These are phyloP conservation scores for Termitomyces sp. DNA, from an alignment of 768 basidiomycete species.

Conservation along the genomic window DNA sequence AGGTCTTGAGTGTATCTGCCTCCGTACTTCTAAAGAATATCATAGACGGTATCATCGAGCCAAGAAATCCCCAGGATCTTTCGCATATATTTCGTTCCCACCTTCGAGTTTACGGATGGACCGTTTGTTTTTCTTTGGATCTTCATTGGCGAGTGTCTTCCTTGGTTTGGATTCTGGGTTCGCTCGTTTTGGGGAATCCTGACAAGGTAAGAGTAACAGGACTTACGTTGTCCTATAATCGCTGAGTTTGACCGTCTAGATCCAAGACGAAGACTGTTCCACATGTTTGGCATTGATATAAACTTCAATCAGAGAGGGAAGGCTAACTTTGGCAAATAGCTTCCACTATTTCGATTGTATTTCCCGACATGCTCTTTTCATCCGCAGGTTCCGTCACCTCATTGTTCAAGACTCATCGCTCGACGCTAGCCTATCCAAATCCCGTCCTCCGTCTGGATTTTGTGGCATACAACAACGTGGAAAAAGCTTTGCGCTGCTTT, in stretches of 20 bases:
- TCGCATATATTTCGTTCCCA: constrained; percentile 31
- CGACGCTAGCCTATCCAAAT: background rate
- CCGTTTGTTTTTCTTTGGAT: constrained; percentile 29
- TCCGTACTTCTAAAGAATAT: constrained; percentile 34
- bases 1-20: constrained; percentile 29
- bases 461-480: constrained; percentile 22
- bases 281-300: constrained; percentile 6
- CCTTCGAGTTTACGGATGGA: constrained; percentile 34
- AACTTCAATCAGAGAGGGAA: background rate
- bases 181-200: constrained; percentile 15
- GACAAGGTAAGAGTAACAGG: constrained; percentile 7
- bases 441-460: constrained; percentile 15
- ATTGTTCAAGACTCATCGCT: background rate
- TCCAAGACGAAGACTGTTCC: background rate
- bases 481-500: constrained; percentile 20
- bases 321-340: background rate
- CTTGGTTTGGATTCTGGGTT: constrained; percentile 32
- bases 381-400: background rate
- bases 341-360: background rate
- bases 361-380: background rate
- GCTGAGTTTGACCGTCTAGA: background rate
- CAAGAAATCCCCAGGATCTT: constrained; percentile 40
- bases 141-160: constrained; percentile 30
- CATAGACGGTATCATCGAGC: constrained; percentile 37
- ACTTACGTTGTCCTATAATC: background rate